phyloP scores from a whole-genome alignment of 345 rosid genomes.

The Acer negundo region DNA sequence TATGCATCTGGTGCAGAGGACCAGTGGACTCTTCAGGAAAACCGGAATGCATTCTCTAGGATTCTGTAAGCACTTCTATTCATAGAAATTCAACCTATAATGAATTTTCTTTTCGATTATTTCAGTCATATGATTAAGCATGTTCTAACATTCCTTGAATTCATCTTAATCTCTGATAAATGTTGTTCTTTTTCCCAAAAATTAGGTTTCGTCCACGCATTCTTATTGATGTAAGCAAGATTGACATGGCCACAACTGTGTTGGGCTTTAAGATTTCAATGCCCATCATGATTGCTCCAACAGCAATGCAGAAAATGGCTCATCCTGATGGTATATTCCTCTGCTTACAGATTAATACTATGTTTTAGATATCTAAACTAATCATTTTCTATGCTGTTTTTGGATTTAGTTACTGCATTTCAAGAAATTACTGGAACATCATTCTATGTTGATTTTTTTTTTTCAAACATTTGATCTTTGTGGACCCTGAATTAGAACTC shows the following conservation, averaged over 20 bases:
- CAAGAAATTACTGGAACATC: background rate
- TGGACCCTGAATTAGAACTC: no score
- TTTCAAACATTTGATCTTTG: no score
- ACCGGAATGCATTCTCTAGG: slow-evolving; percentile 80
- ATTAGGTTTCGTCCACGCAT: slow-evolving; percentile 86
- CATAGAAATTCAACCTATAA: background rate
- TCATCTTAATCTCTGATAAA: background rate
- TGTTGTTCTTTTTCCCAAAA: slow-evolving; percentile 5
- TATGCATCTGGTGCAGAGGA: slow-evolving; percentile 97
- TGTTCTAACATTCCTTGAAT: slow-evolving; percentile 7
- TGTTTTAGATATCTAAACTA: background rate
- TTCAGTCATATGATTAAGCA: background rate
- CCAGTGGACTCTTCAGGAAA: slow-evolving; percentile 91
- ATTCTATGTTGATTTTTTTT: background rate
- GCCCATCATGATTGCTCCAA: slow-evolving; percentile 99
- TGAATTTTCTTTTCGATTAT: background rate
- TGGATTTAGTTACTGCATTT: background rate
- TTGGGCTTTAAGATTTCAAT: slow-evolving; percentile 88
- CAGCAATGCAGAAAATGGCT: slow-evolving; percentile 98
- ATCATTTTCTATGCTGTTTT: background rate
- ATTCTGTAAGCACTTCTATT: slow-evolving; percentile 55
- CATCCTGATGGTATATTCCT: slow-evolving; percentile 72
- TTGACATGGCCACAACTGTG: slow-evolving; percentile 69
- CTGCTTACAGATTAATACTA: background rate
- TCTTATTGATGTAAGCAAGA: slow-evolving; percentile 84